Evolutionary conservation across 352 stramenopile genomes (phyloP), one percentile per base, ranked within the genome.

Genomic region (Globisporangium cylindrosporum): DNA sequence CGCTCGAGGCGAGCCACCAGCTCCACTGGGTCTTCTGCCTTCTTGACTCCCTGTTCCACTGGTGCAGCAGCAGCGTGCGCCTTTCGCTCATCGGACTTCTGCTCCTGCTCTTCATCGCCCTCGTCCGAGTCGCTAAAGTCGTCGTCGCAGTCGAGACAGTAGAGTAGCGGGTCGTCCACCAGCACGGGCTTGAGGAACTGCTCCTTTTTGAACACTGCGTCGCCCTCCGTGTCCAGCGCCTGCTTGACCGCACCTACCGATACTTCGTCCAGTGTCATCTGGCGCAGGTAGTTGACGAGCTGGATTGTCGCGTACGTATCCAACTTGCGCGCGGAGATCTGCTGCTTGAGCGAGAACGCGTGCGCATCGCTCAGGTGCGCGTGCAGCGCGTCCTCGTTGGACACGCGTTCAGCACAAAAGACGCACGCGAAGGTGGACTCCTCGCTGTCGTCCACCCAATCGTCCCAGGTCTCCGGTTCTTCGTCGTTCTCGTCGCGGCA

Each of bases 291-390:
- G 68, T 95, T 95, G 41, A 95, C 72, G 25, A 95, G 64, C 64
- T 88, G 84, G 71, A 95, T 92, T 54, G 79, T 88, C 66, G 70
- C 82, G 81, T 95, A 95, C 62, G 81, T 90, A 70, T 93, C 84
- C 12, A 95, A 74, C 61, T 83, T 72, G 34, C 73, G 76, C 48
- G 54, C 69, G 18, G 74, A 73, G 63, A 93, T 86, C 63, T 86
- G 69, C 48, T 77, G 68, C 49, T 67, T 67, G 29, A 95, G 73
- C 51, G 82, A 91, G 71, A 95, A 95, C 63, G 68, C 68, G 68
- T 95, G 85, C 46, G 64, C 59, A 3, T 70, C 71, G 29, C 78
- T 67, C 38, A 91, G 58, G 69, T 95, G 87, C 69, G 73, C 73
- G 62, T 92, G 84, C 48, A 95, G 74, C 32, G 75, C 68, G 64